Conservation (phyloP, 768 basidiomycete species). For the Tricholoma furcatifolium region DNA sequence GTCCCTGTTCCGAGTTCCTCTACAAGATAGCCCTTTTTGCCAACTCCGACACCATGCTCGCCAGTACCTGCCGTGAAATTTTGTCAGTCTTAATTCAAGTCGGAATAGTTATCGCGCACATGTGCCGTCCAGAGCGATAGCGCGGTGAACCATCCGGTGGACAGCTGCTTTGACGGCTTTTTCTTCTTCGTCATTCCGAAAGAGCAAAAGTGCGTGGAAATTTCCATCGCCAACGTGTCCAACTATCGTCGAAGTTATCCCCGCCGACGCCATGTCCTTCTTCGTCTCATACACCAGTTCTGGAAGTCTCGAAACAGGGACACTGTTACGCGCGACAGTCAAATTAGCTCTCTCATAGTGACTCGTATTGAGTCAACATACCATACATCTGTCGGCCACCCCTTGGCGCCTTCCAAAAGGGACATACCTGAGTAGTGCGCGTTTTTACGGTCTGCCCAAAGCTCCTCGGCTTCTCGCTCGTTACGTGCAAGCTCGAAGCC, state of each 20-base stretch:
- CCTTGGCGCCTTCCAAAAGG: conserved; percentile 52
- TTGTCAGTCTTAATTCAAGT: neutral
- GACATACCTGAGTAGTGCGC: conserved; percentile 57
- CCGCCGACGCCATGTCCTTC: conserved; percentile 57
- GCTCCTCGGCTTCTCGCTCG: conserved; percentile 60
- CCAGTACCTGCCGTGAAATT: conserved; percentile 52
- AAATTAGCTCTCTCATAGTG: neutral
- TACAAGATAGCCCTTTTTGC: conserved; percentile 78
- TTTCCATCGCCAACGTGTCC: conserved; percentile 77
- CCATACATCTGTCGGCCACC: conserved; percentile 81
- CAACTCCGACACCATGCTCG: conserved; percentile 87
- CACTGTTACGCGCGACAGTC: conserved; percentile 26
- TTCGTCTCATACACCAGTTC: conserved; percentile 69
- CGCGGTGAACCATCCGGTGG: conserved; percentile 62
- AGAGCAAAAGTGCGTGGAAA: conserved; percentile 52
- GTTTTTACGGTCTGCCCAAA: conserved; percentile 80
- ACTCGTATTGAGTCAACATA: conserved; percentile 20
- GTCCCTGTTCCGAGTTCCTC: conserved; percentile 84
- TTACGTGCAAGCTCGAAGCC: conserved; percentile 64
- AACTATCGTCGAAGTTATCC: conserved; percentile 63
- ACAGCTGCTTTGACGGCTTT: conserved; percentile 43
- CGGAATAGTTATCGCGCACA: conserved; percentile 38
- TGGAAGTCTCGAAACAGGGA: conserved; percentile 65
- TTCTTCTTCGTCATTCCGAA: conserved; percentile 54
- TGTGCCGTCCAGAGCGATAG: conserved; percentile 71